A percentile compares a stretch with the other conserved stretches of the same genome.
phyloP scores from a whole-genome alignment of 192 early-diverging fungal species.

The Linnemannia zychae region DNA sequence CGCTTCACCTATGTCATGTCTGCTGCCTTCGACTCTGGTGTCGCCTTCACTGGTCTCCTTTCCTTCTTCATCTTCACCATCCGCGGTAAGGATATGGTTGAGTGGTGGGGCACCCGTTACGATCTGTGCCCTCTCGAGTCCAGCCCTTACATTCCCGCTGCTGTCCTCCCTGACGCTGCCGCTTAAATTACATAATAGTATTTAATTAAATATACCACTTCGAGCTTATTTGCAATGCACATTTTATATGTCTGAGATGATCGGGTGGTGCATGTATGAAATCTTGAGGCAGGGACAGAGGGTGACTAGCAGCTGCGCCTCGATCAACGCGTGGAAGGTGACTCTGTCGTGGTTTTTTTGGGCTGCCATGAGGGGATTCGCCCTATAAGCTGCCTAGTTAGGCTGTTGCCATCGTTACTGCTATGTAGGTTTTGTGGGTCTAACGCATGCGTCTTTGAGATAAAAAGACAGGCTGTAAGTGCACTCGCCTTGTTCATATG shows the following conservation, averaged over 20 bases:
- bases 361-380: too few relatives aligned
- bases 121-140: conserved; percentile 28
- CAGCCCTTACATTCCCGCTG: conserved; percentile 7
- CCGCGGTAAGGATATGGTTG: neutral
- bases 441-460: too few relatives aligned
- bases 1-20: conserved; percentile 76
- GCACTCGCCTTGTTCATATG: too few relatives aligned
- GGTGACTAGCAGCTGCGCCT: too few relatives aligned
- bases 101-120: conserved; percentile 3
- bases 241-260: neutral
- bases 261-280: neutral
- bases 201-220: neutral
- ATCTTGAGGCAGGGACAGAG: too few relatives aligned
- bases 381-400: too few relatives aligned
- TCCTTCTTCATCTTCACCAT: conserved; percentile 40
- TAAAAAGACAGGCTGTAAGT: too few relatives aligned
- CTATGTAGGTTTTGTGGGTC: too few relatives aligned
- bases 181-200: conserved; percentile 12
- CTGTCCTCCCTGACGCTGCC: neutral
- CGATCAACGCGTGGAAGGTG: too few relatives aligned
- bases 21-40: conserved; percentile 70
- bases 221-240: too few relatives aligned
- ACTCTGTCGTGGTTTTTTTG: too few relatives aligned
- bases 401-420: too few relatives aligned
- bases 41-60: conserved; percentile 40